phyloP scores from a whole-genome alignment of 2,329 filamentous ascomycete genomes.

The Diaporthe destruens region DNA sequence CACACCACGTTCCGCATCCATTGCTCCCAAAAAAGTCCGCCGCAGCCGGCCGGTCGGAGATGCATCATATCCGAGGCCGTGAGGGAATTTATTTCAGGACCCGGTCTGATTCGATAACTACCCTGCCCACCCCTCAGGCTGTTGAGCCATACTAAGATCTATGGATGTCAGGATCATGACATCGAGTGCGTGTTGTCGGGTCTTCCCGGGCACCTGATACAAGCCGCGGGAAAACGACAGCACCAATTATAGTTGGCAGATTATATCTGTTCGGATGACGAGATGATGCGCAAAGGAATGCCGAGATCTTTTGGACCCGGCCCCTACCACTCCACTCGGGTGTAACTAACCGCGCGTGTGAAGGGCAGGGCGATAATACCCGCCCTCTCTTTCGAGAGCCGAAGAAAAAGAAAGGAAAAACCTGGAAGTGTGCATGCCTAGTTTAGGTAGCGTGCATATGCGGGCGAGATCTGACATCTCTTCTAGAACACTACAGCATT shows the following conservation, averaged over 20 bases:
- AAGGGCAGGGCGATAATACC: neutral
- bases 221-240: no score
- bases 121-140: neutral
- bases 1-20: neutral
- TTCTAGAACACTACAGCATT: no score
- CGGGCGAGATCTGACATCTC: slow-evolving; percentile 21
- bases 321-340: neutral
- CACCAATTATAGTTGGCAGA: no score
- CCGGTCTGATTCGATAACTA: no score
- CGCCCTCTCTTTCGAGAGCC: neutral
- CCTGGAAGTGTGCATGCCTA: neutral
- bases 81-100: no score
- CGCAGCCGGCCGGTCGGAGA: slow-evolving; percentile 2
- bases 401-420: neutral
- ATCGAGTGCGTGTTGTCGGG: no score
- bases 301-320: neutral
- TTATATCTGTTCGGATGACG: no score
- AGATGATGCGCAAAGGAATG: neutral
- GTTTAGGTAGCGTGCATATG: neutral
- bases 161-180: no score
- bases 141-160: no score
- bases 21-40: neutral
- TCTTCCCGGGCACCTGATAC: no score
- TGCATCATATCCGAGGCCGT: neutral
- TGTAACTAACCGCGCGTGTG: neutral